Evolutionary conservation across 2,329 filamentous ascomycete genomes (phyloP).

Genomic region (Trichoderma koningii): DNA sequence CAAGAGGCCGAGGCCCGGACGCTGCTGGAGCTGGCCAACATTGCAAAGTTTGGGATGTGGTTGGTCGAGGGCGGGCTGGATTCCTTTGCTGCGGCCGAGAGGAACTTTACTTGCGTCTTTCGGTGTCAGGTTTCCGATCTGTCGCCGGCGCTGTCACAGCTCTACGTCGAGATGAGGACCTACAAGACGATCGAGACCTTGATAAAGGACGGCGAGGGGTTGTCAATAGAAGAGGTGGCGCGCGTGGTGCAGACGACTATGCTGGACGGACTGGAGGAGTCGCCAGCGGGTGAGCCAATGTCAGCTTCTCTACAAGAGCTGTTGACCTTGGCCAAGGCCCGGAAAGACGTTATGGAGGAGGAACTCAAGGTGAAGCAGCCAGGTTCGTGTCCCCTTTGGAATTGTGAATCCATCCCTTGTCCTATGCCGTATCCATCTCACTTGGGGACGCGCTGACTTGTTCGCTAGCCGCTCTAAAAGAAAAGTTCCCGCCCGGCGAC

Average conservation of each 20-base stretch:
- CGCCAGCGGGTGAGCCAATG: constrained; percentile 39
- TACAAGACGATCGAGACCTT: constrained; percentile 56
- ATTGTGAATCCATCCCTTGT: no score
- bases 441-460: constrained; percentile 25
- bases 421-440: background rate
- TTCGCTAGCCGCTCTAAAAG: constrained; percentile 38
- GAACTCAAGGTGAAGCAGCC: constrained; percentile 35
- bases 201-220: constrained; percentile 48
- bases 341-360: constrained; percentile 38
- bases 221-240: constrained; percentile 44
- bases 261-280: constrained; percentile 55
- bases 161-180: constrained; percentile 52
- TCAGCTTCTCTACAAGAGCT: constrained; percentile 41
- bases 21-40: constrained; percentile 51
- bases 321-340: constrained; percentile 38
- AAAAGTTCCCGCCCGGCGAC: constrained; percentile 46
- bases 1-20: constrained; percentile 39
- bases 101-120: constrained; percentile 50
- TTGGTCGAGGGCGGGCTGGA: constrained; percentile 43
- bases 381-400: constrained; percentile 25
- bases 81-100: constrained; percentile 47
- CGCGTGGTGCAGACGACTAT: constrained; percentile 60
- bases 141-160: constrained; percentile 45
- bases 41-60: constrained; percentile 50
- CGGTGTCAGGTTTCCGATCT: constrained; percentile 50